Evolutionary conservation across 257 asterid species (phyloP), one percentile per base, ranked within the genome.

Genomic region (Nicotiana undulata): DNA sequence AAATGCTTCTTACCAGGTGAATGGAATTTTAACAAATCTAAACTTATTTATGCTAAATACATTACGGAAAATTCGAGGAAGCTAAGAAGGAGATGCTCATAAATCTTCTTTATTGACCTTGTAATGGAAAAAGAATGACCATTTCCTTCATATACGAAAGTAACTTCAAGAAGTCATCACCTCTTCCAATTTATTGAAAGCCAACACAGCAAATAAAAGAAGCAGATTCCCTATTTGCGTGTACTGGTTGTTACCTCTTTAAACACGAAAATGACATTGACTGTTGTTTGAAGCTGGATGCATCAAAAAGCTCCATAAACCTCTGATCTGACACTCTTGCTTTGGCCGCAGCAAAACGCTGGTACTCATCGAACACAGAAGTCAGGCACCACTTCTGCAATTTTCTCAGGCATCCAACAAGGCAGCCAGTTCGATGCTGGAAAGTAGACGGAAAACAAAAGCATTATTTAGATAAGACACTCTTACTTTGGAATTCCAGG

Each of bases 351-450:
- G 98, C 97, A 83, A 86, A 94, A 24, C 98, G 87, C 61, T 91
- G 97, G 91, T 94, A 92, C 88, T 94, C 97, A 15, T 93, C 97
- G 64, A 94, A 91, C 26, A 94, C 94, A 5, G 97, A 91, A 74
- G 95, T 86, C 52, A 91, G 84, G 81, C 98, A 93, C 97, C 98
- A 94, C 85, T 86, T 86, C 85, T 92, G 97, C 56, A 87, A 40
- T 77, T 94, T 94, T 79, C 97, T 91, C 88, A 94, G 77, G 89
- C 97, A 94, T 79, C 98, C 98, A 63, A 94, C 94, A 0, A 94
- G 90, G 81, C 98, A 92, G 65, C 98, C 98, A 11, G 97, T 92
- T 76, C 97, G 97, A 76, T 94, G 98, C 97, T 92, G 92, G 82
- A 84, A 52, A 31, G 77, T 15, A 34, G 74, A 82, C 82, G 75